Base-by-base conservation (phyloP, 495 filamentous ascomycete species). In the Filosporella fistucella region DNA sequence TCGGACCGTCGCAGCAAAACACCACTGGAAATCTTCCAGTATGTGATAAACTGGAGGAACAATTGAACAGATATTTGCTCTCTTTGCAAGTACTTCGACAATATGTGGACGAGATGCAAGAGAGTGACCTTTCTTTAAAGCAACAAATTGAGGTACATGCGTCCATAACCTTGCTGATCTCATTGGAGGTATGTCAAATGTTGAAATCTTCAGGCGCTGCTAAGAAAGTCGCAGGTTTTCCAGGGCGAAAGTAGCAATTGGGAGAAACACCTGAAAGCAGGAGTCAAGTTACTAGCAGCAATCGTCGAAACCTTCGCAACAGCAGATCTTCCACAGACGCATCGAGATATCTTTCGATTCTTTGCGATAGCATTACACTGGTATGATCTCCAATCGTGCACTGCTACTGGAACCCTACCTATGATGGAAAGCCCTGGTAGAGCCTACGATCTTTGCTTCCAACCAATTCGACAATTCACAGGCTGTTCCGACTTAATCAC, bases 401-500 rank as follows among this genome's bases (percentile, higher is more conserved):
- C 42, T 11, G 23, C 49, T 7, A 35, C 42, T 22, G 33, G 21
- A 8, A 34, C 21, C 18, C 20, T 2, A 21, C 33, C 13, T 23
- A 39, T 40, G 33, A 14, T 18, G 3, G 3, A 9, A 7, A 42
- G 14, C 23, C 25, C 28, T 20, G 1, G 14, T 10, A 25, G 34
- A 5, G 3, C 5, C 5, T 4, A 5, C 5, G 9, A 22, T 40
- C 1, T 8, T 12, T 13, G 20, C 20, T 3, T 21, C 32, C 11
- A 51, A 51, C 13, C 33, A 25, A 4, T 30, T 56, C 10, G 30
- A 43, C 5, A 47, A 51, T 11, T 6, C 42, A 51, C 39, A 16
- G 53, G 53, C 18, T 56, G 53, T 24, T 35, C 51, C 14, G 34
- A 42, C 18, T 51, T 42, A 47, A 38, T 43, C 13, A 43, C 39